phyloP scores from a whole-genome alignment of 106 monocot species.

The Dactylorhiza incarnata region DNA sequence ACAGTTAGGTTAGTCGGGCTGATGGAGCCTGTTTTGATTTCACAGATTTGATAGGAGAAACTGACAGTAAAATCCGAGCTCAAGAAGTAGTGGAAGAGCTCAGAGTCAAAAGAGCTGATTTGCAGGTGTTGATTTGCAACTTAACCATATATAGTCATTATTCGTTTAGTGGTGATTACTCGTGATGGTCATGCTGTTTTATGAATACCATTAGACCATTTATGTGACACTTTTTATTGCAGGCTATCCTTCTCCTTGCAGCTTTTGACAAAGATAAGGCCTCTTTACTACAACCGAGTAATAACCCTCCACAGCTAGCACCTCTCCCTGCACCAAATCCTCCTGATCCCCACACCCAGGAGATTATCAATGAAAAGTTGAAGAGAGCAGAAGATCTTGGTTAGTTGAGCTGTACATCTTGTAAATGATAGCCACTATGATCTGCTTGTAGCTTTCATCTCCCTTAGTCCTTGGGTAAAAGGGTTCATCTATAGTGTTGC shows the following conservation, averaged over 20 bases:
- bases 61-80: constrained; percentile 70
- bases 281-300: constrained; percentile 66
- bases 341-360: constrained; percentile 81
- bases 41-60: constrained; percentile 79
- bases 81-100: constrained; percentile 74
- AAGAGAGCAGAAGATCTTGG: constrained; percentile 89
- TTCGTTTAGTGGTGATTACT: neutral
- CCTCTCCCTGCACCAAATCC: constrained; percentile 29
- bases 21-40: neutral
- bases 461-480: neutral
- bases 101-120: constrained; percentile 79
- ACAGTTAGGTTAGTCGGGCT: neutral
- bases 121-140: constrained; percentile 38
- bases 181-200: neutral
- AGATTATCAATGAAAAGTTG: constrained; percentile 87
- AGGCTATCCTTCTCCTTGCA: constrained; percentile 82
- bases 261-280: constrained; percentile 89
- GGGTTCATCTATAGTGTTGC: neutral
- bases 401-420: constrained; percentile 1
- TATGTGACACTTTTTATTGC: constrained; percentile 12
- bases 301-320: constrained; percentile 39
- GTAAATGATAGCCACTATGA: neutral
- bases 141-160: neutral
- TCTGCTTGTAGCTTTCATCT: neutral
- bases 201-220: neutral